Evolutionary conservation across 2,329 filamentous ascomycete species (phyloP).

Genomic region (Amesomyces nigricolor): DNA sequence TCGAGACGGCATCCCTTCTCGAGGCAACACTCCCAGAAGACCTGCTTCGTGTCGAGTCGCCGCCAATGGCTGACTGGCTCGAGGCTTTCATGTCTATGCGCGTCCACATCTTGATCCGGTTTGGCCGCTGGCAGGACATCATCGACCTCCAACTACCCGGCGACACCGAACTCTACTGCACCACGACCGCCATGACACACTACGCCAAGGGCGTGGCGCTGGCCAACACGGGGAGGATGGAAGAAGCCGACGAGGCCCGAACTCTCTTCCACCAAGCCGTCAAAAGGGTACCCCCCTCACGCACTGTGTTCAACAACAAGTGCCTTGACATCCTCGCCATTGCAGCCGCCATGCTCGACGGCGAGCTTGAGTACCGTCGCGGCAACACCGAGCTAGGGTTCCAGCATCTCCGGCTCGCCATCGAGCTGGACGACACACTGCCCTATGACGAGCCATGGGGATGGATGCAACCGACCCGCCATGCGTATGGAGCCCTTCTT

Average conservation of each 20-base stretch:
- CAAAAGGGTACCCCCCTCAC: slow-evolving; percentile 48
- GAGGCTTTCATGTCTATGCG: slow-evolving; percentile 65
- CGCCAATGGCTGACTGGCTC: slow-evolving; percentile 74
- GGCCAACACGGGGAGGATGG: slow-evolving; percentile 51
- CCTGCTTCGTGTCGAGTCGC: slow-evolving; percentile 57
- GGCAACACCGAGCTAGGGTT: slow-evolving; percentile 56
- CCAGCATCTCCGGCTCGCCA: slow-evolving; percentile 49
- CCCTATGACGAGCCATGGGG: slow-evolving; percentile 72
- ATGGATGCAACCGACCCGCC: slow-evolving; percentile 70
- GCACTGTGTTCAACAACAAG: slow-evolving; percentile 65
- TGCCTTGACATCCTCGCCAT: slow-evolving; percentile 59
- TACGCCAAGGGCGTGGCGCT: slow-evolving; percentile 65
- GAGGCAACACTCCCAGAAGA: slow-evolving; percentile 58
- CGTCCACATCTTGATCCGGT: slow-evolving; percentile 65
- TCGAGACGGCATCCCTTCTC: slow-evolving; percentile 55
- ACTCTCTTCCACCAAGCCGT: slow-evolving; percentile 47
- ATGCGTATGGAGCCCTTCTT: slow-evolving; percentile 64
- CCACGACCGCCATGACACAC: slow-evolving; percentile 61
- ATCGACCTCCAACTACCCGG: slow-evolving; percentile 49
- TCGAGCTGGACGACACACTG: slow-evolving; percentile 55
- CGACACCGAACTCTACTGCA: slow-evolving; percentile 58
- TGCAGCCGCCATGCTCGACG: slow-evolving; percentile 62
- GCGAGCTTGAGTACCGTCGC: slow-evolving; percentile 66
- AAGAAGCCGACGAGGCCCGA: slow-evolving; percentile 49
- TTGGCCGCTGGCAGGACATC: slow-evolving; percentile 66